Conservation (phyloP, 1,139 yeast species). For the Zygosaccharomyces pseudobailii region DNA sequence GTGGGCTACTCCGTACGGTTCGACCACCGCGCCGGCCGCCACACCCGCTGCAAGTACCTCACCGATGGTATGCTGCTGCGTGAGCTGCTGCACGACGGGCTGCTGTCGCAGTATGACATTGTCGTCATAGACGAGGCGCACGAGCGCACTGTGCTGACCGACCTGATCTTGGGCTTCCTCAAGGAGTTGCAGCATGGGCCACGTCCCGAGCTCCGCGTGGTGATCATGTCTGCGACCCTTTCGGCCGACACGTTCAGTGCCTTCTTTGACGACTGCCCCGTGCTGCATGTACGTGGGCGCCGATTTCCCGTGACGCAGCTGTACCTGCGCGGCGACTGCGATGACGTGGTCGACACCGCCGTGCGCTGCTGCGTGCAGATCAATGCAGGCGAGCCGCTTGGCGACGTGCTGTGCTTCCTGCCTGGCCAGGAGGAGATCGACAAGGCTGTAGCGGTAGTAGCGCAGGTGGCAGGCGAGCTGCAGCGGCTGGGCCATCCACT, state of each 20-base stretch:
- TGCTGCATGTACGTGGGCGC: slow-evolving; percentile 83
- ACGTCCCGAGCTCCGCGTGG: slow-evolving; percentile 48
- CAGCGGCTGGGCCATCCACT: slow-evolving; percentile 40
- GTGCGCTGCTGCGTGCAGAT: slow-evolving; percentile 73
- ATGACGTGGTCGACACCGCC: slow-evolving; percentile 79
- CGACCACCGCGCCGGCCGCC: slow-evolving; percentile 47
- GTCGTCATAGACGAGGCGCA: slow-evolving; percentile 96
- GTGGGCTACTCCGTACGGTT: slow-evolving; percentile 97
- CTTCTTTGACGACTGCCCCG: slow-evolving; percentile 75
- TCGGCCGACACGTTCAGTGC: slow-evolving; percentile 85
- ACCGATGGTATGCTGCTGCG: slow-evolving; percentile 97
- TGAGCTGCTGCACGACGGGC: slow-evolving; percentile 76
- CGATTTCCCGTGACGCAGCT: slow-evolving; percentile 75
- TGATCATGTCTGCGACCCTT: slow-evolving; percentile 89
- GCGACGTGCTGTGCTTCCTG: slow-evolving; percentile 84
- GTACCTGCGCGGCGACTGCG: slow-evolving; percentile 57
- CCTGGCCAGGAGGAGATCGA: slow-evolving; percentile 99
- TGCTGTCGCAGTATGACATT: slow-evolving; percentile 60
- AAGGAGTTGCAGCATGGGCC: slow-evolving; percentile 54
- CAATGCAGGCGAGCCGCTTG: slow-evolving; percentile 72
- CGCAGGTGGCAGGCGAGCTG: slow-evolving; percentile 50
- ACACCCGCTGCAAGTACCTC: slow-evolving; percentile 73
- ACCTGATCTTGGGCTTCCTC: slow-evolving; percentile 80
- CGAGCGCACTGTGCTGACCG: slow-evolving; percentile 91
- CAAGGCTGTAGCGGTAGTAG: slow-evolving; percentile 62